These are phyloP conservation scores for Brassica napus DNA, from an alignment of 345 rosid species.

Conservation along the genomic window DNA sequence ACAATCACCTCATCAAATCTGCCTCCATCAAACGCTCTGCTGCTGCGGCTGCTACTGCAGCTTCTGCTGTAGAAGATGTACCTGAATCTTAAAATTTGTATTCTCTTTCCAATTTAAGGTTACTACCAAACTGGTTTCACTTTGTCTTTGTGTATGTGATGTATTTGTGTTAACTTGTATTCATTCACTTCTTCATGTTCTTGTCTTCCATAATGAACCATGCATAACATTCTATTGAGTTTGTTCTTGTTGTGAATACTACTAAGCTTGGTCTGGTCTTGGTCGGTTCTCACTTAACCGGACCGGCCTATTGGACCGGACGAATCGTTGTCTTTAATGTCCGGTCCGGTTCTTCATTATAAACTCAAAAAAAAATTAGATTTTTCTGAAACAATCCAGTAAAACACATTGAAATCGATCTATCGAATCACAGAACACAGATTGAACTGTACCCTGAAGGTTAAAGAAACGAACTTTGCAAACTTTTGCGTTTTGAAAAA, in stretches of 20 bases:
- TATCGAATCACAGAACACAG: not conserved
- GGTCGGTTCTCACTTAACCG: not conserved
- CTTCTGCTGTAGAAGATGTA: slow-evolving; percentile 59
- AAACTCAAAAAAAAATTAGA: not conserved
- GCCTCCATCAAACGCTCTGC: slow-evolving; percentile 32
- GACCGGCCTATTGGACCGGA: not conserved
- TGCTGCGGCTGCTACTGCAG: slow-evolving; percentile 56
- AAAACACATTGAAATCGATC: not conserved
- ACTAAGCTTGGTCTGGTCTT: slow-evolving; percentile 1
- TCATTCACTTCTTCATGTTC: slow-evolving; percentile 4
- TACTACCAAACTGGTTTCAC: slow-evolving; percentile 9
- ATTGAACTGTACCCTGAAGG: not conserved
- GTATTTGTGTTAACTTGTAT: not conserved
- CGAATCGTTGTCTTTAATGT: not conserved
- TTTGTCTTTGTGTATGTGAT: not conserved
- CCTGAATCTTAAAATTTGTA: slow-evolving; percentile 55
- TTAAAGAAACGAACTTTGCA: not conserved
- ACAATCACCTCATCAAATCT: not conserved
- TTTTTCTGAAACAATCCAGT: not conserved
- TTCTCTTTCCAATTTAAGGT: not conserved
- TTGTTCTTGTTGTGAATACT: slow-evolving; percentile 18
- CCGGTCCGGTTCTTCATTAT: not conserved
- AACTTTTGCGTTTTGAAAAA: not conserved
- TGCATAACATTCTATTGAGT: not conserved
- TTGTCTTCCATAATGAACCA: slow-evolving; percentile 19